Conservation (phyloP, 768 basidiomycete species). For the Hortiboletus flavorubellus region DNA sequence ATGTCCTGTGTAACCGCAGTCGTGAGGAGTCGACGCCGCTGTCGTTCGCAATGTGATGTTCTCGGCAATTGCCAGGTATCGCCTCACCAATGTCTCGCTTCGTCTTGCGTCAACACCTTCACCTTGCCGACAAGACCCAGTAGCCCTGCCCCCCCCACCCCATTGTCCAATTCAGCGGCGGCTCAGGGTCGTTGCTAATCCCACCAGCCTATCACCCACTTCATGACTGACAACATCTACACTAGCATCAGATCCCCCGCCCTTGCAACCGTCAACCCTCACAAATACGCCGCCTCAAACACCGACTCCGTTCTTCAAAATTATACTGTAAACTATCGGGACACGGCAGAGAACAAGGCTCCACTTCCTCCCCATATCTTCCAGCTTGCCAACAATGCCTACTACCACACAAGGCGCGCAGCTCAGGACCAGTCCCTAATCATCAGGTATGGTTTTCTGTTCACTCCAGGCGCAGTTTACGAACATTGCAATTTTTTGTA, state of each 20-base stretch:
- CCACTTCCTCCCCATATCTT: constrained; percentile 84
- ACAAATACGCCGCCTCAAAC: constrained; percentile 83
- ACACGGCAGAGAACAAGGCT: constrained; percentile 60
- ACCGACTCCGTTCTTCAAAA: constrained; percentile 81
- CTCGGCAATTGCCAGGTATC: no score
- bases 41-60: no score
- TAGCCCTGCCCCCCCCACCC: no score
- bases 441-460: constrained; percentile 61
- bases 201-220: no score
- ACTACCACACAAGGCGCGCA: constrained; percentile 95
- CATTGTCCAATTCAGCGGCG: no score
- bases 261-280: constrained; percentile 87
- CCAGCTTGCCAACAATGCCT: constrained; percentile 85
- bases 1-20: no score
- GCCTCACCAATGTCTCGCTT: no score
- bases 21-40: no score
- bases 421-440: constrained; percentile 89
- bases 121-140: no score
- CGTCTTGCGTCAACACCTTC: no score
- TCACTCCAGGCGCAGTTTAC: not conserved
- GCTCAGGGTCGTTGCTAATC: no score
- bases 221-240: no score
- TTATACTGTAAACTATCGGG: constrained; percentile 83
- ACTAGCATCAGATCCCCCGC: constrained; percentile 55
- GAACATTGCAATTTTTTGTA: constrained; percentile 28